A percentile compares a stretch with the other conserved stretches of the same genome.
Evolutionary conservation across 2,329 filamentous ascomycete genomes (phyloP).

Genomic region (Diplodia corticola): DNA sequence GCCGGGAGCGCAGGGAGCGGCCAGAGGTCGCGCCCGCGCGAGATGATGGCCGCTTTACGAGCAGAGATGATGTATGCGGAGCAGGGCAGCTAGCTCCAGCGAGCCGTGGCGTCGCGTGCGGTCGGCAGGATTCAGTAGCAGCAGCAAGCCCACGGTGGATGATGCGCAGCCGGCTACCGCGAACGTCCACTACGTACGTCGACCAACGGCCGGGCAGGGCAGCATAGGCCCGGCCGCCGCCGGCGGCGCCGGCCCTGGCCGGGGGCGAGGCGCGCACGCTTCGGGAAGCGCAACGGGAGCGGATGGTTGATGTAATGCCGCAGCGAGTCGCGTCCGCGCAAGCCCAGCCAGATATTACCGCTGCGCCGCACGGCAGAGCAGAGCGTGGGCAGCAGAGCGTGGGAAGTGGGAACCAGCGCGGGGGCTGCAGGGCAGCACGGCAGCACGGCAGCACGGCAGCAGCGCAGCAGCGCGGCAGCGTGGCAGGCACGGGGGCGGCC

Average conservation of each 20-base stretch:
- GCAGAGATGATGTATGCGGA: constrained; percentile 3
- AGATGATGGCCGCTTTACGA: background rate
- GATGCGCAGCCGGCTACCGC: constrained; percentile 5
- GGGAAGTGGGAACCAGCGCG: too few relatives aligned
- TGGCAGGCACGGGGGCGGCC: constrained; percentile 14
- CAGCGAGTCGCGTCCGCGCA: constrained; percentile 13
- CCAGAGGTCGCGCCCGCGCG: background rate
- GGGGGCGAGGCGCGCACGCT: constrained; percentile 12
- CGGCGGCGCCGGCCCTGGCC: background rate
- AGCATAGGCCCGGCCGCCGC: background rate
- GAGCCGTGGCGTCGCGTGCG: constrained; percentile 2
- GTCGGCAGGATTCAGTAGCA: background rate
- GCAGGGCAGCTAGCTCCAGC: background rate
- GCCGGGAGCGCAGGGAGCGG: constrained; percentile 12
- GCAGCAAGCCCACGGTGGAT: background rate
- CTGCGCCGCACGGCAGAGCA: constrained; percentile 19
- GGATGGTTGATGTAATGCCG: constrained; percentile 23
- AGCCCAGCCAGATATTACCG: constrained; percentile 15
- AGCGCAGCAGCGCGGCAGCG: too few relatives aligned
- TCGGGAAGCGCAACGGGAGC: constrained; percentile 22
- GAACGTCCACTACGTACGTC: background rate
- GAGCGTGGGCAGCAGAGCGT: too few relatives aligned
- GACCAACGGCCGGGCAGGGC: constrained; percentile 7
- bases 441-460: too few relatives aligned
- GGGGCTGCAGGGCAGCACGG: too few relatives aligned